Base-by-base conservation (phyloP, 768 basidiomycete species). In the Pleurotus djamor region DNA sequence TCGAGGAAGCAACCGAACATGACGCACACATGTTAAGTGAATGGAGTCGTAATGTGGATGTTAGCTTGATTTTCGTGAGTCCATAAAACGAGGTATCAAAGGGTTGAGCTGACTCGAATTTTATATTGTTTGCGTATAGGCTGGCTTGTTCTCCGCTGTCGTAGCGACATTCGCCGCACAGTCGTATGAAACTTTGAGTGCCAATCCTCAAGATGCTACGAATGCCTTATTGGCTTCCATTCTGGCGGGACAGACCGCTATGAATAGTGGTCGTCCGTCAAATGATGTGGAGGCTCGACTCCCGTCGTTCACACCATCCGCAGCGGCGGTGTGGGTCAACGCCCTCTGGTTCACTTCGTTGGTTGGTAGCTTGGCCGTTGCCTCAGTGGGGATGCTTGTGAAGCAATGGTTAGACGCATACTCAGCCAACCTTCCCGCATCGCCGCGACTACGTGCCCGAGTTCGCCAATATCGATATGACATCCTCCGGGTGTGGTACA, bases 331-430 rank as follows among this genome's bases (percentile, higher is more conserved):
- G 21, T 65, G 65, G 61, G 48, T 66, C 5, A 66, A 66, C 57
- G 64, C 59, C 13, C 52, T 66, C 3, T 66, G 64, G 64, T 65
- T 66, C 60, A 51, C 60, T 17, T 60, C 59, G 21, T 52, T 66
- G 38, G 45, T 58, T n/a, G 59, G 64, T 49, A 64, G 64, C 48
- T 54, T 66, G 16, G 61, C 47, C 10, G 59, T 61, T 34, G 60
- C 64, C 33, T 44, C 61, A 10, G 32, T 61, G n/a, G 64, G 59
- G 9, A 63, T 65, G 57, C 52, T 66, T 28, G 60, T 60, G 34
- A 66, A 66, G 57, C 65, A 66, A 43, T 66, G 61, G 65, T 49
- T 59, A 21, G 59, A 52, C 55, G 49, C 52, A 35, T 63, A 55
- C 52, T 37, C 41, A 52, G 59, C 45, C n/a, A 57, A 59, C 17